A percentile compares a stretch with the other conserved stretches of the same genome.
Conservation (phyloP, 352 stramenopile genomes). For the Phytophthora meadii region DNA sequence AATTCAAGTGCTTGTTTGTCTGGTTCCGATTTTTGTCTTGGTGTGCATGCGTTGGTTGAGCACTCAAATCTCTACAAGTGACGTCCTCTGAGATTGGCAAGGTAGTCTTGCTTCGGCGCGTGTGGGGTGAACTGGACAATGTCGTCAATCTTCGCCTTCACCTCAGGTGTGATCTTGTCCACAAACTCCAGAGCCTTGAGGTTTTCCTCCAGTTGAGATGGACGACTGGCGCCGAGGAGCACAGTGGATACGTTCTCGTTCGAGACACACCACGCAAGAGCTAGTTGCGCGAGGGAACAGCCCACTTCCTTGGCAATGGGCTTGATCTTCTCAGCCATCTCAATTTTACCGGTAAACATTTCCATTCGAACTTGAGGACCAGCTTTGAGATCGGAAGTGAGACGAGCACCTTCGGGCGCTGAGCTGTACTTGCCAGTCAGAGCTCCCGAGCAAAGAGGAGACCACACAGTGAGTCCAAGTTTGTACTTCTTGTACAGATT, state of each 20-base stretch:
- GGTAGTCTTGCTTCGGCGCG: background rate
- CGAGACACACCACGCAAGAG: constrained; percentile 9
- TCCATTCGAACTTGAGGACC: constrained; percentile 42
- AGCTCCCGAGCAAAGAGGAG: background rate
- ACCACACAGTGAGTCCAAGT: constrained; percentile 15
- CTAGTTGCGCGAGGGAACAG: constrained; percentile 13
- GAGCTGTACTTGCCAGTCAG: constrained; percentile 20
- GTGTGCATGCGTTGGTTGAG: too few species aligned
- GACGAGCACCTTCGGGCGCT: constrained; percentile 16
- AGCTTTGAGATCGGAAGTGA: constrained; percentile 28
- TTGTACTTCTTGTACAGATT: constrained; percentile 29
- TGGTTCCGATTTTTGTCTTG: too few species aligned
- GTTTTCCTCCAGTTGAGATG: constrained; percentile 17
- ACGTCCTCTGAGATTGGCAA: constrained; percentile 5
- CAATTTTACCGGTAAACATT: background rate
- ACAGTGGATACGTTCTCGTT: constrained; percentile 21
- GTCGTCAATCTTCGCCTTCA: constrained; percentile 14
- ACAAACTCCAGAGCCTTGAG: constrained; percentile 13
- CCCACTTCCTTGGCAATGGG: constrained; percentile 10
- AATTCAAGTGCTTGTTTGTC: background rate
- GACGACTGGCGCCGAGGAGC: constrained; percentile 14
- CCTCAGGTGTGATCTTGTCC: constrained; percentile 12
- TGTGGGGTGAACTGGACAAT: constrained; percentile 14
- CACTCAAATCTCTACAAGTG: constrained; percentile 8
- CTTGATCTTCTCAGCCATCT: constrained; percentile 13